A percentile compares a stretch with the other conserved stretches of the same genome.
phyloP scores from a whole-genome alignment of 441 rosid genomes.

The Gossypium gossypioides region DNA sequence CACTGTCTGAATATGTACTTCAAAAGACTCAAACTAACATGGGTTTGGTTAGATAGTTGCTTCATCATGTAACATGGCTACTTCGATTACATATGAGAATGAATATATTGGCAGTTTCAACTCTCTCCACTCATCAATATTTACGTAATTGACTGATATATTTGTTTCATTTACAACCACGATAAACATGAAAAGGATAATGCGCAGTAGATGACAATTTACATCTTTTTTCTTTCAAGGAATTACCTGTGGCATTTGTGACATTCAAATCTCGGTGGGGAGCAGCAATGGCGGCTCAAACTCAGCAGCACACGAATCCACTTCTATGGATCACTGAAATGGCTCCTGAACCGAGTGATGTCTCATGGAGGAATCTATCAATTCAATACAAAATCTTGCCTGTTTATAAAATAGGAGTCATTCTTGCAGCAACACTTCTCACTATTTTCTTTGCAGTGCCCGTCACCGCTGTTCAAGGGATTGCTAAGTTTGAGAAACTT shows the following conservation, averaged over 20 bases:
- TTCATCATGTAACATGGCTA: neutral
- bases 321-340: conserved; percentile 59
- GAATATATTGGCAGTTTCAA: neutral
- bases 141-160: neutral
- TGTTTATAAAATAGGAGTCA: conserved; percentile 49
- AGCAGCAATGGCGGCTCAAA: conserved; percentile 66
- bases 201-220: neutral
- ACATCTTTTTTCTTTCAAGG: conserved; percentile 30
- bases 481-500: conserved; percentile 73
- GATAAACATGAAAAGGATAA: neutral
- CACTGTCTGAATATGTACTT: neutral
- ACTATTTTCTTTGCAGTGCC: conserved; percentile 80
- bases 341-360: conserved; percentile 86
- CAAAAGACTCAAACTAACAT: neutral
- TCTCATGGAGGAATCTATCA: conserved; percentile 64
- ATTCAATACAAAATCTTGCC: conserved; percentile 46
- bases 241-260: conserved; percentile 68
- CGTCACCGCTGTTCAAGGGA: conserved; percentile 91
- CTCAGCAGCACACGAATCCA: conserved; percentile 75
- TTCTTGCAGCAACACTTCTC: conserved; percentile 63
- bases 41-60: neutral
- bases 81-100: neutral
- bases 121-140: neutral
- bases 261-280: conserved; percentile 65
- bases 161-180: neutral